Base-by-base conservation (phyloP, 2,329 filamentous ascomycete genomes). In the Macrophomina pseudophaseolina region DNA sequence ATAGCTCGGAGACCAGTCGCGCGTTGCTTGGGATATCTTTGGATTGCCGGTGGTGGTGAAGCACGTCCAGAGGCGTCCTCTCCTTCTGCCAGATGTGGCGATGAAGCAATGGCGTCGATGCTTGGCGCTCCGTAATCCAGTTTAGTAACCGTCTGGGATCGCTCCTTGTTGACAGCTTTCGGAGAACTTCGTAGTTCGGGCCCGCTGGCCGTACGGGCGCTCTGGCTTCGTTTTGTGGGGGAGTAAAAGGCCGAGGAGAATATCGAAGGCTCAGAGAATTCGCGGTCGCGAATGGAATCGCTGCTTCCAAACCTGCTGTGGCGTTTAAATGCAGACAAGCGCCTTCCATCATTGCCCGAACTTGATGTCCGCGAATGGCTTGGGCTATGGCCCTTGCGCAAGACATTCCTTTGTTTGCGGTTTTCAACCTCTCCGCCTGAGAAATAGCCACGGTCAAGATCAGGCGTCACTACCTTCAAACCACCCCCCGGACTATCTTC, bases 401-500 rank as follows among this genome's bases (percentile, higher is more conserved):
- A 82, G 54, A 95, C 84, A 74, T 93, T 96, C 53, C 91, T 87
- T 16, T 59, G 52, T 72, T 87, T 88, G 67, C 90, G 88, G 51
- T 87, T 87, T 69, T 97, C 93, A 11, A 89, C 83, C 73, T 98
- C 94, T 16, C 91, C 91, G 3, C 94, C 93, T 7, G 94, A 97
- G 75, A 97, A 97, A 78, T 98, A 98, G 30, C 94, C 94, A 42
- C 93, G 87, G 73, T 98, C 95, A 16, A 92, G 78, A 68, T 96
- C 91, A 53, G 79, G 74, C 30, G 74, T 75, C 38, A 74, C 68
- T 40, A 74, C 69, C 56, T 71, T 75, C 69, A 78, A 68, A 46
- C 72, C 76, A 42, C 67, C 70, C 58, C 77, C 76, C 51, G 49
- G 62, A 7, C 64, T 18, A 4, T 62, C 65, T 38, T 74, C 72